Evolutionary conservation across 73 alveolate genomes (phyloP), one percentile per base, ranked within the genome.

Genomic region (Paramecium sonneborni): DNA sequence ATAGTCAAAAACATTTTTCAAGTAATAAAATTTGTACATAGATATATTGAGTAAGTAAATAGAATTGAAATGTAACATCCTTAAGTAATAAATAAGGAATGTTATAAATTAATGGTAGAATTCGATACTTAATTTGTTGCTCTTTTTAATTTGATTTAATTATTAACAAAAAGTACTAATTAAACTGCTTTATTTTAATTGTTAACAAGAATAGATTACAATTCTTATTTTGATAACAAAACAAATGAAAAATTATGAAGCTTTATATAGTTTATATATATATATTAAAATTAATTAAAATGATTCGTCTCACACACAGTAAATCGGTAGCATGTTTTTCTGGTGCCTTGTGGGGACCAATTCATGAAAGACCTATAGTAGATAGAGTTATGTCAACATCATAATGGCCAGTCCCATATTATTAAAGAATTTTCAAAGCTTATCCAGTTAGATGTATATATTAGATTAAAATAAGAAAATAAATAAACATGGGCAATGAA

Each of bases 351-450:
- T 88, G 94, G 94, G 94, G 91, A 57, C 87, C 94, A 28, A 35
- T 70, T 39, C 91, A 76, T 88, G 94, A 88, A 88, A 88, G 94
- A 88, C 91, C 94, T 55, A 88, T 88, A 56, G 76, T 70, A 2
- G 94, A 88, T 67, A 88, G 94, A 88, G 94, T 88, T 38, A 88
- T 88, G 94, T 88, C 94, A 39, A 88, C 94, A 41, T 88, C 94
- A 43, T 56, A 84, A 37, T 88, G 94, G 94, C 94, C 94, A 56
- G 94, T 70, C 84, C 94, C 94, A 43, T 88, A 88, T 43, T 88
- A 88, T 82, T 52, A 88, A 70, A 88, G 94, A 88, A 39, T 88
- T 26, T 88, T 88, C 68, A 88, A 88, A 46, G 94, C 94, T 2
- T 88, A 88, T 70, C 94, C 94, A 37, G 57, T 88, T 23, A 88